Evolutionary conservation across 805 yeast species (phyloP).

Genomic region (Candida boidinii): DNA sequence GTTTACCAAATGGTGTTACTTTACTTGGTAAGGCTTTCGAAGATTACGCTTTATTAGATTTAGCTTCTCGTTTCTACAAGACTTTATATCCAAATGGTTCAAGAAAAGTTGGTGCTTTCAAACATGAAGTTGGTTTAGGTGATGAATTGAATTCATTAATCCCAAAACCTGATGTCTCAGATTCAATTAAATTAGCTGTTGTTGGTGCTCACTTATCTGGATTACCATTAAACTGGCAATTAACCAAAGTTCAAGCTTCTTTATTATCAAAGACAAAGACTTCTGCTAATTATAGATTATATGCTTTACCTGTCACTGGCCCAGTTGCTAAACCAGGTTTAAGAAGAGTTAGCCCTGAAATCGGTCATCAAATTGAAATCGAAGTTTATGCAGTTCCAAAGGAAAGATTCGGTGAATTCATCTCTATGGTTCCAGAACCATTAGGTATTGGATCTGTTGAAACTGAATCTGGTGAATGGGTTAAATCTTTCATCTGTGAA

Average conservation of each 20-base stretch:
- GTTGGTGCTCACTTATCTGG: conserved; percentile 95
- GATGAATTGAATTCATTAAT: conserved; percentile 38
- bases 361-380: conserved; percentile 56
- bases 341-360: conserved; percentile 43
- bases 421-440: conserved; percentile 87
- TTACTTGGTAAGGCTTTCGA: conserved; percentile 73
- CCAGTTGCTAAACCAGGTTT: conserved; percentile 88
- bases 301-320: conserved; percentile 75
- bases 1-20: conserved; percentile 87
- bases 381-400: conserved; percentile 82
- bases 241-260: conserved; percentile 73
- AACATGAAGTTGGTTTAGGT: conserved; percentile 16
- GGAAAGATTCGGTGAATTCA: conserved; percentile 73
- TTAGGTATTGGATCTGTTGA: conserved; percentile 93
- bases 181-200: conserved; percentile 68
- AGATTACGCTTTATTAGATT: conserved; percentile 80
- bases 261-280: conserved; percentile 62
- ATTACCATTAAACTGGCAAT: conserved; percentile 89
- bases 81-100: conserved; percentile 31
- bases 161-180: conserved; percentile 34
- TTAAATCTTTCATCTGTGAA: conserved; percentile 92
- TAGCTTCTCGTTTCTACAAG: conserved; percentile 67
- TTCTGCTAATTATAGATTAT: conserved; percentile 61
- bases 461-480: conserved; percentile 70
- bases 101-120: conserved; percentile 46